Conservation (phyloP, 768 basidiomycete genomes). For the Kwoniella sp. region DNA sequence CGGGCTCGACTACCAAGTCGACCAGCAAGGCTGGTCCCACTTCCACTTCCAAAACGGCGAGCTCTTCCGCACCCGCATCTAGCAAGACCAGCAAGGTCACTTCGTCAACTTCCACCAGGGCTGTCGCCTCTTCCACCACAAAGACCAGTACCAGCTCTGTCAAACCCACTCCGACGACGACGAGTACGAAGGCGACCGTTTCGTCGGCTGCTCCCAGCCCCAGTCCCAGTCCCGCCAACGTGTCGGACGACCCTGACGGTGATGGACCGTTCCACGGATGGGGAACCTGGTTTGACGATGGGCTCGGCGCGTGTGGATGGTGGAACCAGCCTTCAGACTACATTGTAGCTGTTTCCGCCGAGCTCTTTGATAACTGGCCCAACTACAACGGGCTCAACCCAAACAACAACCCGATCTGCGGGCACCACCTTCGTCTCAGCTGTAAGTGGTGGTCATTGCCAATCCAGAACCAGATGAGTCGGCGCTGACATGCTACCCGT, state of each 20-base stretch:
- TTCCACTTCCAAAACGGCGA: constrained; percentile 4
- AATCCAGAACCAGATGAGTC: not conserved
- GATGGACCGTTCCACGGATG: constrained; percentile 41
- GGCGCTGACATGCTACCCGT: too few relatives aligned
- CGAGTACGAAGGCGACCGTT: not conserved
- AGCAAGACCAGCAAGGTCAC: not conserved
- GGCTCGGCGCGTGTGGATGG: constrained; percentile 36
- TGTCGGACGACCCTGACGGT: constrained; percentile 25
- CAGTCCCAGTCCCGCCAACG: not conserved
- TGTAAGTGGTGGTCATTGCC: constrained; percentile 24
- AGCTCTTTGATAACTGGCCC: constrained; percentile 39
- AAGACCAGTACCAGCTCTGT: constrained; percentile 2
- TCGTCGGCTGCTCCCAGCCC: constrained; percentile 5
- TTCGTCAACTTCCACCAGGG: not conserved
- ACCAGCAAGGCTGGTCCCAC: constrained; percentile 2
- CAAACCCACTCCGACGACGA: not conserved
- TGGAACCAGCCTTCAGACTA: constrained; percentile 23
- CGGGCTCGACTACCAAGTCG: not conserved
- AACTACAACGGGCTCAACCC: constrained; percentile 38
- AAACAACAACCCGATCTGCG: constrained; percentile 41
- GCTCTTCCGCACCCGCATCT: not conserved
- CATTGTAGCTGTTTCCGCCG: constrained; percentile 34
- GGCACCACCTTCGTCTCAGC: constrained; percentile 29
- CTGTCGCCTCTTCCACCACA: not conserved
- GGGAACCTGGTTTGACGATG: constrained; percentile 38